These are phyloP conservation scores for Leccinum uliginosum DNA, from an alignment of 768 basidiomycete genomes.

Conservation along the genomic window DNA sequence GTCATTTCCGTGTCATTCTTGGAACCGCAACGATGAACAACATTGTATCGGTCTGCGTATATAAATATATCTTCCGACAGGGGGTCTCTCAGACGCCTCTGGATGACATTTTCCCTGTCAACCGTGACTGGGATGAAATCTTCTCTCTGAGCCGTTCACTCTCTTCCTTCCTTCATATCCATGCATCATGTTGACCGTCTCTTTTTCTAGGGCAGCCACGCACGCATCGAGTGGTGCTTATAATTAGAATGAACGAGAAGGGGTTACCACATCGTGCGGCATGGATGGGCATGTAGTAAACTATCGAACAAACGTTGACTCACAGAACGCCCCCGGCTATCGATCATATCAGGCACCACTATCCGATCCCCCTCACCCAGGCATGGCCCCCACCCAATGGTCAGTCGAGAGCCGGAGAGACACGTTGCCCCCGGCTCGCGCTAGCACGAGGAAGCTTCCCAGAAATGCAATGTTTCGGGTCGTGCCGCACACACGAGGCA, in stretches of 20 bases:
- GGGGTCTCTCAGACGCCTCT: conserved; percentile 27
- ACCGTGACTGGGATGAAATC: conserved; percentile 21
- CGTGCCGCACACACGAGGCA: conserved; percentile 29
- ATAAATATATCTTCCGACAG: conserved; percentile 15
- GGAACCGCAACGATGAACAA: conserved; percentile 16
- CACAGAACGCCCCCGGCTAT: neutral
- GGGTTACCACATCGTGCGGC: neutral
- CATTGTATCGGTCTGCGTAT: conserved; percentile 18
- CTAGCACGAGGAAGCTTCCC: conserved; percentile 11
- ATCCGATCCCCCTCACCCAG: neutral
- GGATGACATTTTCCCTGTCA: conserved; percentile 22
- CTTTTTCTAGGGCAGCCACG: neutral
- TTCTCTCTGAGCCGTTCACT: conserved; percentile 33
- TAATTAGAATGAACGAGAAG: neutral
- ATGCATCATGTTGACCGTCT: conserved; percentile 11
- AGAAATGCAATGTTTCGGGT: conserved; percentile 3
- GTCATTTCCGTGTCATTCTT: neutral
- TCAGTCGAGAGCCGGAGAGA: neutral
- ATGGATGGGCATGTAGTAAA: neutral
- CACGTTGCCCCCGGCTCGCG: conserved; percentile 10
- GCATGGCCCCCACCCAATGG: conserved; percentile 1
- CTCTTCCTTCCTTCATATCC: neutral
- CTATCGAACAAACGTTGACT: neutral
- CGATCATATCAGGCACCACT: neutral
- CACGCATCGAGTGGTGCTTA: neutral